phyloP scores from a whole-genome alignment of 345 rosid species.

The Balakata baccata region DNA sequence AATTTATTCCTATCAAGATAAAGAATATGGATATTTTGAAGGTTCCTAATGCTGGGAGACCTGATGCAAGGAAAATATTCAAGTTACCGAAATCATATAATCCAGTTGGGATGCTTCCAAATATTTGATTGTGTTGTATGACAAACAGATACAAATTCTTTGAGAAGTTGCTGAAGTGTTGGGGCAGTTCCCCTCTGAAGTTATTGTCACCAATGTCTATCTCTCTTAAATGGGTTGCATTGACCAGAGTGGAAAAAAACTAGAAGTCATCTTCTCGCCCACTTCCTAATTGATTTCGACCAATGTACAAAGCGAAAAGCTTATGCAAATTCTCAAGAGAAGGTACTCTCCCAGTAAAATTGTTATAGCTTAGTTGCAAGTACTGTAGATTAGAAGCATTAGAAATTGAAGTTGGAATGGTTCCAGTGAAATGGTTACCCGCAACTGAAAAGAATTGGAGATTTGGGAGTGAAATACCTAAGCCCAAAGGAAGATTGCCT shows the following conservation, averaged over 20 bases:
- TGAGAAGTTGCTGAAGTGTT: conserved; percentile 20
- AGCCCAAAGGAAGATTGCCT: conserved; percentile 9
- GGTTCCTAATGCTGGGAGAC: conserved; percentile 12
- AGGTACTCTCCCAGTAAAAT: conserved; percentile 18
- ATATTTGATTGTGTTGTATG: neutral
- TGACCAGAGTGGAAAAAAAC: conserved; percentile 18
- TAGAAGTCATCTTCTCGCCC: neutral
- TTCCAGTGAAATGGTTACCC: conserved; percentile 17
- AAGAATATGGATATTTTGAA: neutral
- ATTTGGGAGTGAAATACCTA: conserved; percentile 18
- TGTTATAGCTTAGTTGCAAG: neutral
- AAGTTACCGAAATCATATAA: conserved; percentile 19
- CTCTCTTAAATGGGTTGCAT: neutral
- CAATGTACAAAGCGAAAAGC: neutral
- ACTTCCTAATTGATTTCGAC: conserved; percentile 7
- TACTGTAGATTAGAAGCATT: conserved; percentile 17
- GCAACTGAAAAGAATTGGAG: neutral
- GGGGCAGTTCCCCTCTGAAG: conserved; percentile 22
- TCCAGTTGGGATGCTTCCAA: conserved; percentile 22
- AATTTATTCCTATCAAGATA: conserved; percentile 2
- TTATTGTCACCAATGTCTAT: neutral
- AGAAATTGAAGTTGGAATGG: conserved; percentile 19
- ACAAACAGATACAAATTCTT: neutral
- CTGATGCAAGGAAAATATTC: neutral
- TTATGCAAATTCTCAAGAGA: conserved; percentile 13